Conservation (phyloP, 371 early-diverging fungal species). For the Mortierella sp. region DNA sequence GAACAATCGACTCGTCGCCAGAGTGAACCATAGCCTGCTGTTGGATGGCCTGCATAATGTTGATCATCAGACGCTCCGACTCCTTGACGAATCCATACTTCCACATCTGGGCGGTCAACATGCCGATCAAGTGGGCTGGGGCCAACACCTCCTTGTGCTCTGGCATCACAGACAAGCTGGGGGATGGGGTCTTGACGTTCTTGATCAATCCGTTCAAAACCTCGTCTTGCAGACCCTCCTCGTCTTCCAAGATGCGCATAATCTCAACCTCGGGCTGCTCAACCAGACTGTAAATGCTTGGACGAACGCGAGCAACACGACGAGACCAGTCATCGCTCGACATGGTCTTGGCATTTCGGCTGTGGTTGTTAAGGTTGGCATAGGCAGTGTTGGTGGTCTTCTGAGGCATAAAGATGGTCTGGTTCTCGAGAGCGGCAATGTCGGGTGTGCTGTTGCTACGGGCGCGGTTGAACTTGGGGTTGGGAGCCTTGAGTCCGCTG, state of each 20-base stretch:
- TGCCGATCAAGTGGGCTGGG: conserved; percentile 93
- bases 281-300: conserved; percentile 53
- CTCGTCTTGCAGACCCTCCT: conserved; percentile 87
- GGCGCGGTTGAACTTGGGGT: conserved; percentile 29
- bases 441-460: conserved; percentile 55
- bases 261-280: conserved; percentile 55
- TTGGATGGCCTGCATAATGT: conserved; percentile 89
- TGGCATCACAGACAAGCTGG: conserved; percentile 84
- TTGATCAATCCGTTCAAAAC: conserved; percentile 89
- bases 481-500: conserved; percentile 12
- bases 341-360: conserved; percentile 46
- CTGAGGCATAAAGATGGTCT: conserved; percentile 40
- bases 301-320: conserved; percentile 37
- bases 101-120: conserved; percentile 89
- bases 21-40: conserved; percentile 59
- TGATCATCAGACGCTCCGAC: conserved; percentile 83
- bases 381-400: conserved; percentile 52
- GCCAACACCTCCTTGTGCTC: conserved; percentile 89
- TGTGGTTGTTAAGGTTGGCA: conserved; percentile 51
- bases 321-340: conserved; percentile 53
- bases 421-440: conserved; percentile 40
- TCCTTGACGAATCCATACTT: conserved; percentile 82
- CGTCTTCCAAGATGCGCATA: conserved; percentile 47
- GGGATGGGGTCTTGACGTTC: conserved; percentile 87
- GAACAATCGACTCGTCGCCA: conserved; percentile 71